Percentiles rank a stretch among this genome's conserved stretches.
Evolutionary conservation across 305 asterid genomes (phyloP).

Genomic region (Coffea humblotiana): DNA sequence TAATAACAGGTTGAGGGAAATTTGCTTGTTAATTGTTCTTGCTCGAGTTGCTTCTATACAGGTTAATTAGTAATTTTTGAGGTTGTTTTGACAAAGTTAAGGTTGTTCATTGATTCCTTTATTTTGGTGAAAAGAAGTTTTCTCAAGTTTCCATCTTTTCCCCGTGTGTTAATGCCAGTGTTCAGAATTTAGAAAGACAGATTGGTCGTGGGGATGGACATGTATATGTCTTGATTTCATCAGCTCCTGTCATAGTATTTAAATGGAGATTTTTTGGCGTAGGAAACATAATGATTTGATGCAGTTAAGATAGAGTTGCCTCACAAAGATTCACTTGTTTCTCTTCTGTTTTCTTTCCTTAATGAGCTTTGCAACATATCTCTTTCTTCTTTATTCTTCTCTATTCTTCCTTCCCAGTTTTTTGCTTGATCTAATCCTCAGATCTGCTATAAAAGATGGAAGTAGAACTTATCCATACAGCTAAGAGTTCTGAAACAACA

Average conservation of each 20-base stretch:
- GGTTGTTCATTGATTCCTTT: slow-evolving; percentile 8
- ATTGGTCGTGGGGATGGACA: not conserved
- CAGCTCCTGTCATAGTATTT: slow-evolving; percentile 21
- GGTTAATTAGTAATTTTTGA: not conserved
- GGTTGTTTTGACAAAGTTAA: slow-evolving; percentile 1
- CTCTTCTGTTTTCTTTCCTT: slow-evolving; percentile 24
- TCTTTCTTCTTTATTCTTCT: slow-evolving; percentile 13
- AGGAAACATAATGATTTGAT: slow-evolving; percentile 13
- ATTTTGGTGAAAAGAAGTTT: not conserved
- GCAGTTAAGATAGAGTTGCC: slow-evolving; percentile 26
- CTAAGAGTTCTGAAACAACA: slow-evolving; percentile 19
- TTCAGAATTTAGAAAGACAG: not conserved
- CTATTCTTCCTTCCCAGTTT: slow-evolving; percentile 15
- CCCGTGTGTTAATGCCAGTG: not conserved
- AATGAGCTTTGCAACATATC: slow-evolving; percentile 24
- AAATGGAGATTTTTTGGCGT: slow-evolving; percentile 10
- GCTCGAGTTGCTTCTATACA: not conserved
- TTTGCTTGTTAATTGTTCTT: not conserved
- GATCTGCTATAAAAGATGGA: slow-evolving; percentile 45
- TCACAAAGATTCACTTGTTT: slow-evolving; percentile 38
- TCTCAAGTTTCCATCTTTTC: not conserved
- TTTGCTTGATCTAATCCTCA: slow-evolving; percentile 36
- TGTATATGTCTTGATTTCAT: slow-evolving; percentile 18
- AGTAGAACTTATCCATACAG: slow-evolving; percentile 19
- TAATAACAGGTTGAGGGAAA: slow-evolving; percentile 57